These are phyloP conservation scores for Quercus agrifolia DNA, from an alignment of 306 rosid species.

Conservation along the genomic window DNA sequence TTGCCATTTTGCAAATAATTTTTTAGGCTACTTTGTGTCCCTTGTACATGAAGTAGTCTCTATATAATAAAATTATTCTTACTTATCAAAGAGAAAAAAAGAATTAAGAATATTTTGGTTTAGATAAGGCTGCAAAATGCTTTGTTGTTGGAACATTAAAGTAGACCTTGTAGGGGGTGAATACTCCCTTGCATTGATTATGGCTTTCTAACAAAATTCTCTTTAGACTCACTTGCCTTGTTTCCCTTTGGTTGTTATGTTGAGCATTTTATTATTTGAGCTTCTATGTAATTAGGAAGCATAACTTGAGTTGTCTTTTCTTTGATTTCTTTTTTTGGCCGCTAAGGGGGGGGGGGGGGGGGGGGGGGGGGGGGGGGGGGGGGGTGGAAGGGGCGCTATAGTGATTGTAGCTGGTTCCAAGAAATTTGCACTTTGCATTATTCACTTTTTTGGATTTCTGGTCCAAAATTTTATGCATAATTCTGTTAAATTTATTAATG, in stretches of 20 bases:
- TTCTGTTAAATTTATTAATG: neutral
- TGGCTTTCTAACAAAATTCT: neutral
- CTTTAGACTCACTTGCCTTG: neutral
- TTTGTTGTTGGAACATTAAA: neutral
- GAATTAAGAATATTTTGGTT: neutral
- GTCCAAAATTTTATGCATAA: neutral
- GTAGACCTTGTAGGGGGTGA: neutral
- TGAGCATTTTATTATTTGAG: neutral
- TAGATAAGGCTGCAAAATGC: neutral
- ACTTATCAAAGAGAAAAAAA: neutral
- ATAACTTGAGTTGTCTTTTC: neutral
- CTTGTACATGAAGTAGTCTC: too few species aligned
- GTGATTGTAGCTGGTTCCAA: neutral
- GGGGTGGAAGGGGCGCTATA: too few species aligned
- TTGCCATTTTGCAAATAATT: too few species aligned
- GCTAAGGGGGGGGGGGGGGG: neutral
- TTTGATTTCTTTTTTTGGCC: neutral
- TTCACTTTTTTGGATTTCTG: neutral
- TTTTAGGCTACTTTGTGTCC: too few species aligned
- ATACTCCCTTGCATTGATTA: neutral
- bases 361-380: too few species aligned
- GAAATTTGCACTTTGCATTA: neutral
- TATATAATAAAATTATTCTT: too few species aligned
- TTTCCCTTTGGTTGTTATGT: neutral
- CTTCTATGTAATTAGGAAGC: neutral